Evolutionary conservation across 2,329 filamentous ascomycete species (phyloP), one percentile per base, ranked within the genome.

Genomic region (Ophiosphaerella korrae): DNA sequence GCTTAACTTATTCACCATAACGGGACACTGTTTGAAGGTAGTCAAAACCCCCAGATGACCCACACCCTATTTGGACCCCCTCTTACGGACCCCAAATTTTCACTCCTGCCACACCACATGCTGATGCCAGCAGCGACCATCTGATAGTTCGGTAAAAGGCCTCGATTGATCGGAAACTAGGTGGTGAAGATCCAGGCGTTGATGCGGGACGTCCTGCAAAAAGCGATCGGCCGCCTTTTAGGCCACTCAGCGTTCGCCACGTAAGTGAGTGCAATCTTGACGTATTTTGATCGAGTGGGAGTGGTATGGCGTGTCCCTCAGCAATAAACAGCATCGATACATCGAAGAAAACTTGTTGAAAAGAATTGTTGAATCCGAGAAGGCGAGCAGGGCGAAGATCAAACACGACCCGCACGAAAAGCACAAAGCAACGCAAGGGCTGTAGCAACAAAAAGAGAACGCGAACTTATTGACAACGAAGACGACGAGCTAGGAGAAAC

Each of bases 211-310:
- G 36, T 44, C 37, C 48, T 50, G 42, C 52, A 23, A 56, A 60
- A 58, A 61, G 50, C 62, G 69, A 73, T 73, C 71, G 70, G 64
- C 64, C 63, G 62, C 53, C 51, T 63, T 66, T 60, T 60, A 74
- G 68, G 62, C 73, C 72, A 75, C 67, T 75, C 72, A 75, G 71
- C 70, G 70, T 68, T 64, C 66, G 73, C 72, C 73, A 75, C 73
- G 73, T 75, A 62, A 62, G 68, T 64, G 45, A 50, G 55, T 58
- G 50, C 37, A 49, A 35, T 58, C 58, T 63, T 47, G 44, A 60
- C 46, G 18, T 50, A 58, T 41, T 48, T 57, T 57, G 49, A 13
- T 54, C 46, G 58, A 50, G 53, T 55, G 57, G 55, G 46, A 54
- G 42, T 51, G 44, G 64, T 57, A 65, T 60, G 61, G 59, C 50